Conservation (phyloP, 345 rosid species). For the Pistacia integerrima region DNA sequence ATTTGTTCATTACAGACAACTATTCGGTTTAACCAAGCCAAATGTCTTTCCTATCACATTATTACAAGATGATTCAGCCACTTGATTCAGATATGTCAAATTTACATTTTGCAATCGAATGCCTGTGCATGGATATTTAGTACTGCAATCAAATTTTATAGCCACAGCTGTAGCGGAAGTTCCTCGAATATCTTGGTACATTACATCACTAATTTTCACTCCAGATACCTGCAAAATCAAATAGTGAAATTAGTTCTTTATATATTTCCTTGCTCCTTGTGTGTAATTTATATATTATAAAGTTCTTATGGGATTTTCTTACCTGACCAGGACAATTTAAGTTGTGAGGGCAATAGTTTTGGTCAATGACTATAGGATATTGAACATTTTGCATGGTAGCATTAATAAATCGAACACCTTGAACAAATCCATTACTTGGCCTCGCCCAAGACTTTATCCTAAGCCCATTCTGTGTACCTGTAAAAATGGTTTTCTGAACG, state of each 20-base stretch:
- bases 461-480: slow-evolving; percentile 52
- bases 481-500: slow-evolving; percentile 38
- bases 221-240: slow-evolving; percentile 27
- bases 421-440: slow-evolving; percentile 57
- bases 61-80: slow-evolving; percentile 38
- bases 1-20: slow-evolving; percentile 26
- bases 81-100: slow-evolving; percentile 27
- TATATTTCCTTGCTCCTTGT: no score
- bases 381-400: slow-evolving; percentile 48
- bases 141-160: slow-evolving; percentile 46
- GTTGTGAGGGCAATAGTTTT: slow-evolving; percentile 60
- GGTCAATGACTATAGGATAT: slow-evolving; percentile 57
- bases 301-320: neutral
- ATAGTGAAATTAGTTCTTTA: neutral
- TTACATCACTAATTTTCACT: slow-evolving; percentile 35
- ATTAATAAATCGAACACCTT: slow-evolving; percentile 40
- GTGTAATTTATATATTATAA: neutral
- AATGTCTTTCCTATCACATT: slow-evolving; percentile 33
- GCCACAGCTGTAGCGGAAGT: slow-evolving; percentile 41
- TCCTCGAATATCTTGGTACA: slow-evolving; percentile 39
- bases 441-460: slow-evolving; percentile 77
- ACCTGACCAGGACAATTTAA: slow-evolving; percentile 39
- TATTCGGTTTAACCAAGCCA: slow-evolving; percentile 30
- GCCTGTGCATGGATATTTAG: slow-evolving; percentile 31
- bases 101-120: slow-evolving; percentile 32